phyloP scores from a whole-genome alignment of 148 eudicot genomes.

The Vaccinium myrtillus region DNA sequence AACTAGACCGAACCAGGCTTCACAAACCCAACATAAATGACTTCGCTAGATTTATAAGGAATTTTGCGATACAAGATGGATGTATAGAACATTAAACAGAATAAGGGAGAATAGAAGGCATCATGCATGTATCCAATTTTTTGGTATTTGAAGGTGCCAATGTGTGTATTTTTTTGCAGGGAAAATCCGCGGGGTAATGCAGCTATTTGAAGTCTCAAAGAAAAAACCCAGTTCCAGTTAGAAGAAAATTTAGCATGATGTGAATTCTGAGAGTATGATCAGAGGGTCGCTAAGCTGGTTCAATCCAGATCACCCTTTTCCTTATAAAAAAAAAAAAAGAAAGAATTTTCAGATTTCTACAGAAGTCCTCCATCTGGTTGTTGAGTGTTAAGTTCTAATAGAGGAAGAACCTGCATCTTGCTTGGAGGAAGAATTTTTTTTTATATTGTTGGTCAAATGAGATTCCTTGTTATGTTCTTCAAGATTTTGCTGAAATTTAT shows the following conservation, averaged over 20 bases:
- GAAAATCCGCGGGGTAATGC: neutral
- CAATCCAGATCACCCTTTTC: no score
- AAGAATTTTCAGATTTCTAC: neutral
- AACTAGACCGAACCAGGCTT: neutral
- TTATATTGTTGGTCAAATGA: no score
- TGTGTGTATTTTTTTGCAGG: neutral
- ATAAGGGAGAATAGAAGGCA: neutral
- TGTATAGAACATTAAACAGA: neutral
- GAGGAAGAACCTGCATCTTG: no score
- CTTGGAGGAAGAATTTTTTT: no score
- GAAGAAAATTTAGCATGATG: neutral
- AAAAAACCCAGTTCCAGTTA: neutral
- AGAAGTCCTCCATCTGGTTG: neutral
- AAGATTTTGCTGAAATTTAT: no score
- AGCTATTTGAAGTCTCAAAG: neutral
- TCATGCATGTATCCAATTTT: neutral
- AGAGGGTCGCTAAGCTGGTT: no score
- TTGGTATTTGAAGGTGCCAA: neutral
- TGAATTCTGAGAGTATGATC: neutral
- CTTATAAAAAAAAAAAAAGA: no score
- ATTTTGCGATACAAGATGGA: neutral
- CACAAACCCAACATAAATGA: neutral
- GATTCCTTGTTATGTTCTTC: no score
- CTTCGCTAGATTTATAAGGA: neutral
- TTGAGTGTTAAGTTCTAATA: no score